Evolutionary conservation across 2,329 filamentous ascomycete genomes (phyloP), one percentile per base, ranked within the genome.

Genomic region (Colletotrichum godetiae): DNA sequence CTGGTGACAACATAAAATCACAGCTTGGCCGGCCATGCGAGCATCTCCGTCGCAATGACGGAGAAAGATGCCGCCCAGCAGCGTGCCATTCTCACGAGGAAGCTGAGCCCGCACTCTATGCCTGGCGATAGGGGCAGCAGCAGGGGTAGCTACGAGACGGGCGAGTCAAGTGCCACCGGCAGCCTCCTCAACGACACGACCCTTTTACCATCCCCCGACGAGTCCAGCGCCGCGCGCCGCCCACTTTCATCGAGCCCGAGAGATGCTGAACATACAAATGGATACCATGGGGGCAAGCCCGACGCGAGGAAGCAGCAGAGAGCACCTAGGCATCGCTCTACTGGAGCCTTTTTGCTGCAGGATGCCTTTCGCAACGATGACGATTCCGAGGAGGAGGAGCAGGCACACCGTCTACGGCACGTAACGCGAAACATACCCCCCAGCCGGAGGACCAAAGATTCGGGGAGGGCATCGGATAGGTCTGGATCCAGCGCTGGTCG

Each of bases 291-390:
- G 13, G 37, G 24, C 75, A 78, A 35, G 74, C 5, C 13, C 37
- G 76, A 66, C 75, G 76, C 63, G 78, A 76, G 12, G 59, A 73
- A 59, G 60, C 70, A 42, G 37, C 37, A 73, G 74, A 70, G 68
- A 72, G 67, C 66, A 55, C 81, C 85, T 66, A 88, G 84, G 77
- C 81, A 83, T 35, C 84, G 86, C 19, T 82, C 86, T 6, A 85
- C 82, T 74, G 86, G 87, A 59, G 86, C 85, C 8, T 90, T 90
- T 76, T 82, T 90, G 64, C 82, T 90, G 15, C 81, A 85, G 35
- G 87, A 88, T 75, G 78, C 83, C 3, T 77, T 87, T 24, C 69
- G 78, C 35, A 78, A 79, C 57, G 79, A 79, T 7, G 67, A 72
- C 24, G 77, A 75, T n/a, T 78, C 78, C 31, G 78, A 79, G 24